Evolutionary conservation across 805 yeast species (phyloP), one percentile per base, ranked within the genome.

Genomic region (Suhomyces canberraensis): DNA sequence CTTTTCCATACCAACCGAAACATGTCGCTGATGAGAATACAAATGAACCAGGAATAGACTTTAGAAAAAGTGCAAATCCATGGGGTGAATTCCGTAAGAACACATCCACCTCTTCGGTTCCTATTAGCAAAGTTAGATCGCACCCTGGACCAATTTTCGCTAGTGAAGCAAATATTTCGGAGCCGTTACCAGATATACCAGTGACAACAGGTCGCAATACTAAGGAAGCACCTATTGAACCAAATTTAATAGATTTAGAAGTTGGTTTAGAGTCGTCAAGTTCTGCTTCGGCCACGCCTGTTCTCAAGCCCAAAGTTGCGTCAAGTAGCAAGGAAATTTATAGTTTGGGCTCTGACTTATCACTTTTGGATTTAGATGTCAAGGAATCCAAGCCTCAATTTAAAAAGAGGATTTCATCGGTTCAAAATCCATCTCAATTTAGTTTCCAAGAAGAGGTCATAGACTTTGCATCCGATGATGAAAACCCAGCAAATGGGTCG

Each of bases 391-490:
- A 15, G 6, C 66, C 62, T 3, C 55, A 47, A 32, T 63, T 54
- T 46, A 66, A 61, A 39, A 67, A 64, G 45, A 45, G 61, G 31
- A 42, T 59, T 11, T 48, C 62, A 1, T 54, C 59, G 3, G 45
- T 50, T 17, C 59, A 53, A 33, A 46, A 50, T 13, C 66, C 65
- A 3, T 48, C 55, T 8, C 58, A 47, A 29, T 45, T 66, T 26
- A 57, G 48, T 18, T 60, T 67, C 20, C 64, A 65, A 41, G 73
- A 69, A 45, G 71, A 69, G 41, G 70, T 67, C 3, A 60, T 69
- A 38, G 73, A 69, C 45, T 69, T 66, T 56, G 73, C 67, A 1
- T 65, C 71, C 9, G 74, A 69, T 42, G 73, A 69, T 43, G 74
- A 69, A 37, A 62, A 60, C 37, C 65, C 65, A 1, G 63, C 51